phyloP scores from a whole-genome alignment of 83 land plant species.

The Thuja plicata region DNA sequence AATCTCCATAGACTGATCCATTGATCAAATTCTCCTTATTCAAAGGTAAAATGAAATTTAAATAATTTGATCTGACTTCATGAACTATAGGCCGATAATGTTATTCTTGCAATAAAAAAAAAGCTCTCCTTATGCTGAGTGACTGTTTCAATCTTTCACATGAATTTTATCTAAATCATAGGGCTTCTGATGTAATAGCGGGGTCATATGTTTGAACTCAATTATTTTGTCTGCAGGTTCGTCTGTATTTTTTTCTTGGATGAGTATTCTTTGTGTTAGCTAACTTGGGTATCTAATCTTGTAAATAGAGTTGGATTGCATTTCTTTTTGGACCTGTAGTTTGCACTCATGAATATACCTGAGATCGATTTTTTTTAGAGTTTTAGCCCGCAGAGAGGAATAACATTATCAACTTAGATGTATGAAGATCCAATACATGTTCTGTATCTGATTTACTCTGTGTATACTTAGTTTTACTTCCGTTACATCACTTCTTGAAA shows the following conservation, averaged over 20 bases:
- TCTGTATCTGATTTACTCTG: not conserved
- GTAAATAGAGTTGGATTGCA: not conserved
- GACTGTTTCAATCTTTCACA: not conserved
- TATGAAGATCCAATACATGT: not conserved
- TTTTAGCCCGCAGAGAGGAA: not conserved
- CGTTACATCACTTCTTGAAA: not conserved
- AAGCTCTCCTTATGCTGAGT: not conserved
- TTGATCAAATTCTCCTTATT: not conserved
- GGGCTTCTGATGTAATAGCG: not conserved
- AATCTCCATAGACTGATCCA: not conserved
- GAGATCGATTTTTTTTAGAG: not conserved
- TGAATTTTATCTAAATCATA: no score
- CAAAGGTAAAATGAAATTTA: not conserved
- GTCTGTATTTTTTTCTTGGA: not conserved
- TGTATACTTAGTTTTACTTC: no score
- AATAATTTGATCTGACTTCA: not conserved
- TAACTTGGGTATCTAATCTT: not conserved
- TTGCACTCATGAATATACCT: not conserved
- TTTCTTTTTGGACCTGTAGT: not conserved
- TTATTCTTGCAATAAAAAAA: not conserved
- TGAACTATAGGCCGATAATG: not conserved
- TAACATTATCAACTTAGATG: not conserved
- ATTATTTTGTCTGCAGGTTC: not conserved
- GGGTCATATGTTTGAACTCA: not conserved
- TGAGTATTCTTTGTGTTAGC: not conserved